Evolutionary conservation across 2,329 filamentous ascomycete genomes (phyloP).

Genomic region (Colletotrichum melonis): DNA sequence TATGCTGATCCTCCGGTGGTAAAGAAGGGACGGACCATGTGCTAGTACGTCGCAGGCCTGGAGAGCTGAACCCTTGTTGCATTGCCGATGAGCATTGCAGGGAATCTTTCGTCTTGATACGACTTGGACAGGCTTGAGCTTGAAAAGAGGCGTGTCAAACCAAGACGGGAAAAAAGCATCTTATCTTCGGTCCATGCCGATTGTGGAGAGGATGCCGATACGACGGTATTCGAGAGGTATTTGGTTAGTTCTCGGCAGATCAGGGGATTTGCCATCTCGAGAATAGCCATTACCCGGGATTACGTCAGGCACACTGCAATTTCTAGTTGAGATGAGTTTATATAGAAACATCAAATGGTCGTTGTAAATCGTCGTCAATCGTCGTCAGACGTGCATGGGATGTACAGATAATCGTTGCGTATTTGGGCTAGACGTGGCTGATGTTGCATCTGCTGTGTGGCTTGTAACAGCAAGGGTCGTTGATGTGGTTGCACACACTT

Average conservation of each 20-base stretch:
- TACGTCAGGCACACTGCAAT: neutral
- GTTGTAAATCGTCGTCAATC: constrained; percentile 12
- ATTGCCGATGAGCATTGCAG: neutral
- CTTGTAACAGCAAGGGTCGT: neutral
- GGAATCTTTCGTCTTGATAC: neutral
- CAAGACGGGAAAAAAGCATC: neutral
- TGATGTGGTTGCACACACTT: neutral
- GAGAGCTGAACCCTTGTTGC: constrained; percentile 16
- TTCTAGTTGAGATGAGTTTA: neutral
- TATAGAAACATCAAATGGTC: neutral
- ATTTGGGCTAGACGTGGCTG: constrained; percentile 18
- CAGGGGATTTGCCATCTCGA: neutral
- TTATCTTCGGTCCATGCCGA: neutral
- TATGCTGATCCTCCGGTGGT: neutral
- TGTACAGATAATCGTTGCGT: constrained; percentile 8
- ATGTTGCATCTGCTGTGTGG: constrained; percentile 1
- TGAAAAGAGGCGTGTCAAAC: neutral
- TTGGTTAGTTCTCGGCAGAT: neutral
- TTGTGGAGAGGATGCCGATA: neutral
- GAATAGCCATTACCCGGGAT: neutral
- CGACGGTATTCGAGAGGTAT: neutral
- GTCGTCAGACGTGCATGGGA: constrained; percentile 22
- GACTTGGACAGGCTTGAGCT: neutral
- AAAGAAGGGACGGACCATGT: neutral
- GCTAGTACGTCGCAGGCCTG: constrained; percentile 3